Evolutionary conservation across 352 stramenopile species (phyloP).

Genomic region (Globisporangium iwayamae): DNA sequence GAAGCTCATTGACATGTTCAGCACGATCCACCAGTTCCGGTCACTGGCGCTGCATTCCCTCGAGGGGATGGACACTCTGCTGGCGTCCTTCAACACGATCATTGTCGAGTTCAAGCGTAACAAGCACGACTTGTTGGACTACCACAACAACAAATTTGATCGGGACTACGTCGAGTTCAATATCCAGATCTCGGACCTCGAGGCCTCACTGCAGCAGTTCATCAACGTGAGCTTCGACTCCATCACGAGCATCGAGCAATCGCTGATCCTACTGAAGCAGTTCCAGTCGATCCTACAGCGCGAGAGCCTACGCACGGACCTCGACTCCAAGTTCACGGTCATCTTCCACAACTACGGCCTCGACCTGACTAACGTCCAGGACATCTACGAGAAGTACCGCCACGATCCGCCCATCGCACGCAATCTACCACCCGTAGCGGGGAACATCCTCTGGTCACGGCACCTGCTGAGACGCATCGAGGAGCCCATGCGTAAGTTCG

Average conservation of each 20-base stretch:
- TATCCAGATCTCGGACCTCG: slow-evolving; percentile 87
- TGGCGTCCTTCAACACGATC: slow-evolving; percentile 79
- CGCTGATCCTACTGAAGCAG: slow-evolving; percentile 77
- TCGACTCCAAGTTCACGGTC: slow-evolving; percentile 89
- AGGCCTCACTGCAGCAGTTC: slow-evolving; percentile 86
- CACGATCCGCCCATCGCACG: slow-evolving; percentile 78
- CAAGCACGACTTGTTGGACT: slow-evolving; percentile 87
- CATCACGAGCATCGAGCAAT: slow-evolving; percentile 89
- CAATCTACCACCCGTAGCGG: slow-evolving; percentile 80
- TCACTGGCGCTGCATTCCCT: slow-evolving; percentile 86
- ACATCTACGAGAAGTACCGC: slow-evolving; percentile 85
- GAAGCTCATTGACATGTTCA: slow-evolving; percentile 92
- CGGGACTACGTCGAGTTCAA: slow-evolving; percentile 94
- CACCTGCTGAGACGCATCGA: slow-evolving; percentile 85
- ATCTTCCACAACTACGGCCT: slow-evolving; percentile 92
- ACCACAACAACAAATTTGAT: slow-evolving; percentile 91
- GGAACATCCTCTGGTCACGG: slow-evolving; percentile 85
- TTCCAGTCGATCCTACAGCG: slow-evolving; percentile 88
- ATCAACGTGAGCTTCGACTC: slow-evolving; percentile 89
- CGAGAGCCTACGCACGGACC: slow-evolving; percentile 71
- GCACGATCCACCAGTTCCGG: slow-evolving; percentile 91
- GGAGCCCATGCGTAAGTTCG: slow-evolving; percentile 86
- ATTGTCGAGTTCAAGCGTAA: slow-evolving; percentile 73
- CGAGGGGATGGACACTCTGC: slow-evolving; percentile 86
- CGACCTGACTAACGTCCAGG: slow-evolving; percentile 79